Evolutionary conservation across 2,329 filamentous ascomycete genomes (phyloP).

Genomic region (Scytalidium lignicola): DNA sequence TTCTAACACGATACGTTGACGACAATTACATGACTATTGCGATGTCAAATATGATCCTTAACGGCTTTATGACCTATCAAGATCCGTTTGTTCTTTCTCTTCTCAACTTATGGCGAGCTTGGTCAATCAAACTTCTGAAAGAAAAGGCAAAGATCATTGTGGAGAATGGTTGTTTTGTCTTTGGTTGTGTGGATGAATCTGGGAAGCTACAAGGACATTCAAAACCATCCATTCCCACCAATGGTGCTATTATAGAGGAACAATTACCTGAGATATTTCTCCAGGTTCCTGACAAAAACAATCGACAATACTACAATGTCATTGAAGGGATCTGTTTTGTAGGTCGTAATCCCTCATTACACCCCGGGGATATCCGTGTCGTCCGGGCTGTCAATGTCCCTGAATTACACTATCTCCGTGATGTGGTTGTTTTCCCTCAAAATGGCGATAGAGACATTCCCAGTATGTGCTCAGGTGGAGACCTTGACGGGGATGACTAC

Average conservation of each 20-base stretch:
- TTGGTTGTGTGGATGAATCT: slow-evolving; percentile 87
- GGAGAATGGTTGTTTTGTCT: slow-evolving; percentile 76
- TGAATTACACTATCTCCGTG: slow-evolving; percentile 67
- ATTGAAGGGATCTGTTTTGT: slow-evolving; percentile 76
- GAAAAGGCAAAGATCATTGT: slow-evolving; percentile 86
- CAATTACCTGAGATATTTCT: slow-evolving; percentile 82
- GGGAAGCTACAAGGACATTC: slow-evolving; percentile 67
- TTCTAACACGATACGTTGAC: slow-evolving; percentile 74
- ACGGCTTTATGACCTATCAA: slow-evolving; percentile 67
- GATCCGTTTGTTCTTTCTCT: slow-evolving; percentile 83
- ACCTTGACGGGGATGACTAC: slow-evolving; percentile 94
- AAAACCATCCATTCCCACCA: slow-evolving; percentile 31
- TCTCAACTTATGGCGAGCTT: slow-evolving; percentile 79
- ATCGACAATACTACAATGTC: slow-evolving; percentile 50
- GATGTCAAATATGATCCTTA: slow-evolving; percentile 69
- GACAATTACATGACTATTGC: slow-evolving; percentile 74
- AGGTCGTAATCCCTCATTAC: slow-evolving; percentile 87
- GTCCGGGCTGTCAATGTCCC: slow-evolving; percentile 77
- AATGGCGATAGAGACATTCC: slow-evolving; percentile 79
- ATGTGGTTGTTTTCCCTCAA: slow-evolving; percentile 84
- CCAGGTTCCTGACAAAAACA: slow-evolving; percentile 61
- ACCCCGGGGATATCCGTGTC: slow-evolving; percentile 86
- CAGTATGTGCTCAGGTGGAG: slow-evolving; percentile 93
- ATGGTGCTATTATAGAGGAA: slow-evolving; percentile 34
- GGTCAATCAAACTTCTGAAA: slow-evolving; percentile 84